Conservation (phyloP, 495 filamentous ascomycete species). For the Aspergillus saccharolyticus region DNA sequence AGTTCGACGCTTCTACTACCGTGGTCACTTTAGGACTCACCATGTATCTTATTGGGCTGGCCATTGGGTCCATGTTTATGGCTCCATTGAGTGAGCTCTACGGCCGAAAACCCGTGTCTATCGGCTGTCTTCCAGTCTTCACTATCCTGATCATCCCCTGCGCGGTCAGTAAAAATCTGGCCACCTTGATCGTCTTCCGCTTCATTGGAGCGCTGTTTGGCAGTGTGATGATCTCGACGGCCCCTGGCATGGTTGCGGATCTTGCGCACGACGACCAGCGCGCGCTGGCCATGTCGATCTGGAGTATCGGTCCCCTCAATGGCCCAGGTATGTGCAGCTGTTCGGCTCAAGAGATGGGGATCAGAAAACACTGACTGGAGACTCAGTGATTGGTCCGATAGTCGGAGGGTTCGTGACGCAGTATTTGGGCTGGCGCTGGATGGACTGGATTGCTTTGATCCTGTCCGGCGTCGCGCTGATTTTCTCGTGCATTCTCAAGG, state of each 20-base stretch:
- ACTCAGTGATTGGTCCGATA: constrained; percentile 47
- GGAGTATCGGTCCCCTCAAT: constrained; percentile 73
- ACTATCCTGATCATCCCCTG: constrained; percentile 65
- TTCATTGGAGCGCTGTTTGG: constrained; percentile 77
- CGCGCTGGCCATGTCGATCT: constrained; percentile 69
- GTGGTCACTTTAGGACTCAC: constrained; percentile 71
- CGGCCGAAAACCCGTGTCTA: constrained; percentile 66
- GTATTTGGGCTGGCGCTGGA: constrained; percentile 81
- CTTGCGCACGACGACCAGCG: constrained; percentile 69
- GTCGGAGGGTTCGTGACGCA: constrained; percentile 68
- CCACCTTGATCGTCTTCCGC: constrained; percentile 58
- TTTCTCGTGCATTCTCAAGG: constrained; percentile 49
- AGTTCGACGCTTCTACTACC: constrained; percentile 57
- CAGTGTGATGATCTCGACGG: constrained; percentile 72
- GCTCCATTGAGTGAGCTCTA: constrained; percentile 75
- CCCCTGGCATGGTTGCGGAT: constrained; percentile 78
- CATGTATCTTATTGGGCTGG: constrained; percentile 62
- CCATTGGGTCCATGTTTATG: constrained; percentile 62
- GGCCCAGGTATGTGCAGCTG: constrained; percentile 53
- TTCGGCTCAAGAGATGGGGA: background rate
- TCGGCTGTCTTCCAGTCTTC: constrained; percentile 56
- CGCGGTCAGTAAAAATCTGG: constrained; percentile 59
- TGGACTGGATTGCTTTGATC: constrained; percentile 79
- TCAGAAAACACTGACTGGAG: background rate
- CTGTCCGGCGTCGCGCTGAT: constrained; percentile 52